Percentiles rank a stretch among this genome's conserved stretches.
These are phyloP conservation scores for Colletotrichum euphorbiae DNA, from an alignment of 2,329 filamentous ascomycete genomes.

Conservation along the genomic window DNA sequence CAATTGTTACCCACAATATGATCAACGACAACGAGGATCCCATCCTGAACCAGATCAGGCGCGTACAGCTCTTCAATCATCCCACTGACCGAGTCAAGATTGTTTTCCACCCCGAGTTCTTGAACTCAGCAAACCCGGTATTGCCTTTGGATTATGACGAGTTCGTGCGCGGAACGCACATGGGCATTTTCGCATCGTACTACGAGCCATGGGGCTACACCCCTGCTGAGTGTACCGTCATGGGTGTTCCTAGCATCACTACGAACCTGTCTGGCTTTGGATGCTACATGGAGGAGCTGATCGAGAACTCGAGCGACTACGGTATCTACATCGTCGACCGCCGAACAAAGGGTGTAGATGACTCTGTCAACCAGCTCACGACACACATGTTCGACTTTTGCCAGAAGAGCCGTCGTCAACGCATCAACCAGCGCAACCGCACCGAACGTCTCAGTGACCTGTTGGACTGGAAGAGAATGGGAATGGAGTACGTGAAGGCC, in stretches of 20 bases:
- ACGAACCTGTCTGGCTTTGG: conserved; percentile 98
- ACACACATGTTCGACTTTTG: conserved; percentile 95
- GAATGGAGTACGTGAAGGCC: conserved; percentile 98
- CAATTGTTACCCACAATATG: conserved; percentile 99
- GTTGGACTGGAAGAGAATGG: conserved; percentile 99
- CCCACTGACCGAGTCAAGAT: conserved; percentile 96
- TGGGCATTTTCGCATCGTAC: conserved; percentile 97
- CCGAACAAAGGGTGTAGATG: conserved; percentile 93
- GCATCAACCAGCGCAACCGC: conserved; percentile 98
- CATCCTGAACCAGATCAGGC: conserved; percentile 93
- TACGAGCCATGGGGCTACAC: conserved; percentile 99
- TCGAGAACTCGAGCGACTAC: conserved; percentile 97
- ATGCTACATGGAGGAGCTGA: conserved; percentile 99
- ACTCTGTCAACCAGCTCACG: conserved; percentile 95
- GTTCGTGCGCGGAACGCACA: conserved; percentile 95
- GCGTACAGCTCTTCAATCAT: conserved; percentile 97
- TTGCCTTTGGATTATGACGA: conserved; percentile 97
- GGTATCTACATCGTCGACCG: conserved; percentile 99
- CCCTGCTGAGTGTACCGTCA: conserved; percentile 96
- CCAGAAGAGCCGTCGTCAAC: conserved; percentile 91
- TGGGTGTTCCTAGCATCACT: conserved; percentile 98
- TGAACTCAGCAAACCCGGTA: conserved; percentile 95
- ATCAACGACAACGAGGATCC: conserved; percentile 92
- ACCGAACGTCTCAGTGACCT: conserved; percentile 95
- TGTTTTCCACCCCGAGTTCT: conserved; percentile 97